These are phyloP conservation scores for Syncephalastrum racemosum DNA, from an alignment of 371 early-diverging fungal genomes.

Conservation along the genomic window DNA sequence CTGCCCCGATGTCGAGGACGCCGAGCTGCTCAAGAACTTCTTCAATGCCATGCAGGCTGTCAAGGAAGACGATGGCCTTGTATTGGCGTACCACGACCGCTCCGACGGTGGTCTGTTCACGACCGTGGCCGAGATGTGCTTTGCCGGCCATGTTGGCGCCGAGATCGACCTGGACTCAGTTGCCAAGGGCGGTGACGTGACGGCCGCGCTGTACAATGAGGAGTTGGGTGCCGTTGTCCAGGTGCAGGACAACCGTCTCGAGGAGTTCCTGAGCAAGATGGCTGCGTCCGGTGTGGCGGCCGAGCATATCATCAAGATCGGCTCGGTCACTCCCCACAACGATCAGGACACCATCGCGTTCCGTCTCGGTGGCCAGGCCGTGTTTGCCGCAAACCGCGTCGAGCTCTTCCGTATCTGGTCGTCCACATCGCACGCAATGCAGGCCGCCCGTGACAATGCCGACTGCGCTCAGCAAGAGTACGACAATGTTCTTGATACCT, in stretches of 20 bases:
- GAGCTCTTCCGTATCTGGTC: conserved; percentile 83
- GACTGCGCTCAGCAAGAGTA: conserved; percentile 84
- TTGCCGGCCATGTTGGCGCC: conserved; percentile 90
- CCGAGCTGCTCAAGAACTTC: conserved; percentile 68
- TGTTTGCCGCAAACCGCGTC: conserved; percentile 56
- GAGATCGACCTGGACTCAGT: conserved; percentile 60
- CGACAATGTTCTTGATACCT: conserved; percentile 61
- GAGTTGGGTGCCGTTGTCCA: conserved; percentile 96
- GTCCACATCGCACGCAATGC: conserved; percentile 90
- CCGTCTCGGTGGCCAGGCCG: conserved; percentile 33
- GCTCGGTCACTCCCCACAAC: conserved; percentile 53
- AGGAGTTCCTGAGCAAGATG: conserved; percentile 55
- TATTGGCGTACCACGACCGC: conserved; percentile 96
- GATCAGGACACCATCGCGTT: conserved; percentile 46
- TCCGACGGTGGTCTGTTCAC: conserved; percentile 95
- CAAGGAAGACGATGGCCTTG: conserved; percentile 44
- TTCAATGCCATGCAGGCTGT: conserved; percentile 73
- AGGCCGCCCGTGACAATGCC: conserved; percentile 88
- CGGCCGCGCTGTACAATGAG: conserved; percentile 86
- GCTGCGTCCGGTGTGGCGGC: conserved; percentile 53
- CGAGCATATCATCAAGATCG: conserved; percentile 61
- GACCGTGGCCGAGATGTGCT: conserved; percentile 91
- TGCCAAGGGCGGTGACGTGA: conserved; percentile 48
- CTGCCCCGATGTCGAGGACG: conserved; percentile 86
- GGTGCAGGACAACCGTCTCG: conserved; percentile 63